These are phyloP conservation scores for Medicago arabica DNA, from an alignment of 306 rosid species.

Conservation along the genomic window DNA sequence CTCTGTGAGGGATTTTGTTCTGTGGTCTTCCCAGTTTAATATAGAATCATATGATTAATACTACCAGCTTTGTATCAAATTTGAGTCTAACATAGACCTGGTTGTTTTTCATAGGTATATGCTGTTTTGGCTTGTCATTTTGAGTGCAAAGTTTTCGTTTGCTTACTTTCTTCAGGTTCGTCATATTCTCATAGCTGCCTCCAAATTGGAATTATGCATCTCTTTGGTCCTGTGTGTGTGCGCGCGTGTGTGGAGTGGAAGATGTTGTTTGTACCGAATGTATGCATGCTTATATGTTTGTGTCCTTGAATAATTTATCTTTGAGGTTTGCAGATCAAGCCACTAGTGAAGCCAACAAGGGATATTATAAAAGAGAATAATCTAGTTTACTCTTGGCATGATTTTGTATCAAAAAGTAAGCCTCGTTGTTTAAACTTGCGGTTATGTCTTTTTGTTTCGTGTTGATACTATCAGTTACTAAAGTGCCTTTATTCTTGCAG, in stretches of 20 bases:
- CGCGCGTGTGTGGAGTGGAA: background rate
- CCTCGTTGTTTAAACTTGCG: constrained; percentile 12
- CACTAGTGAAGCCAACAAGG: constrained; percentile 78
- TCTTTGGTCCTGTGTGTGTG: background rate
- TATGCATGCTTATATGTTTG: background rate
- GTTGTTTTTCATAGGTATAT: constrained; percentile 63
- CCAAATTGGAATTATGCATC: constrained; percentile 1
- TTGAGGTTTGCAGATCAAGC: constrained; percentile 70
- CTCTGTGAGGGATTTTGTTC: background rate
- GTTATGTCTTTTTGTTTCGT: constrained; percentile 26
- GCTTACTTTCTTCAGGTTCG: constrained; percentile 96
- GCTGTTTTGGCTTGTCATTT: constrained; percentile 84
- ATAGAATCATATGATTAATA: background rate
- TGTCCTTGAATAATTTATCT: background rate
- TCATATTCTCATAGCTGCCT: background rate
- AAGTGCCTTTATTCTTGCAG: constrained; percentile 54
- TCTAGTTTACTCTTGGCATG: constrained; percentile 80
- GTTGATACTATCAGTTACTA: constrained; percentile 24
- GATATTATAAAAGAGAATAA: constrained; percentile 43
- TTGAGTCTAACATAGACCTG: background rate
- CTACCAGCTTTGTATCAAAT: background rate
- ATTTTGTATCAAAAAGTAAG: constrained; percentile 81
- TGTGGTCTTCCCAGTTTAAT: constrained; percentile 14
- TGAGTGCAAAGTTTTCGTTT: constrained; percentile 81
- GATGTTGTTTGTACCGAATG: background rate